phyloP scores from a whole-genome alignment of 306 rosid genomes.

The Acacia melanoxylon region DNA sequence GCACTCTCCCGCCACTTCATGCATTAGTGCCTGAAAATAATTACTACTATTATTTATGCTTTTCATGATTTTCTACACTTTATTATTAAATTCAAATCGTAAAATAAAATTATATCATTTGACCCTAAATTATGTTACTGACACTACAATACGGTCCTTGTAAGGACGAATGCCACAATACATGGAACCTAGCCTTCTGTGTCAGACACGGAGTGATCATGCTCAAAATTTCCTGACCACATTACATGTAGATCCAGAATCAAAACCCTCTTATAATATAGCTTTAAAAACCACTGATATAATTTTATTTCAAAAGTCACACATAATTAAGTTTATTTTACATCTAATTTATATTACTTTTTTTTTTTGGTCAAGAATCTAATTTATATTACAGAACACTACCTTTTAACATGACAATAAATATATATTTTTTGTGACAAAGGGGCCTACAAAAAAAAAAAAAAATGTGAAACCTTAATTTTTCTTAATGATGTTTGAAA shows the following conservation, averaged over 20 bases:
- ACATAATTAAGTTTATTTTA: not conserved
- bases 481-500: too few species aligned
- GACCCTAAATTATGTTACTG: too few species aligned
- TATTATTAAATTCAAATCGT: not conserved
- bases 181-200: not conserved
- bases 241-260: not conserved
- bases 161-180: not conserved
- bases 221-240: not conserved
- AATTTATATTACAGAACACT: not conserved
- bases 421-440: not conserved
- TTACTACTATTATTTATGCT: too few species aligned
- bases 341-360: not conserved
- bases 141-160: not conserved
- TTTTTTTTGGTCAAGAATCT: too few species aligned
- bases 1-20: slow-evolving; percentile 37
- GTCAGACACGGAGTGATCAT: not conserved
- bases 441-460: not conserved
- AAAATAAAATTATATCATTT: too few species aligned
- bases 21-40: not conserved
- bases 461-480: too few species aligned
- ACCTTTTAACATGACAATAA: not conserved
- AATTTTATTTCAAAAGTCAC: not conserved
- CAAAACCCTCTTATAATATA: not conserved
- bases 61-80: not conserved
- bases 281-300: not conserved